Percentiles rank a stretch among this genome's conserved stretches.
Evolutionary conservation across 2,329 filamentous ascomycete genomes (phyloP).

Genomic region (Atkinsonella hypoxylon): DNA sequence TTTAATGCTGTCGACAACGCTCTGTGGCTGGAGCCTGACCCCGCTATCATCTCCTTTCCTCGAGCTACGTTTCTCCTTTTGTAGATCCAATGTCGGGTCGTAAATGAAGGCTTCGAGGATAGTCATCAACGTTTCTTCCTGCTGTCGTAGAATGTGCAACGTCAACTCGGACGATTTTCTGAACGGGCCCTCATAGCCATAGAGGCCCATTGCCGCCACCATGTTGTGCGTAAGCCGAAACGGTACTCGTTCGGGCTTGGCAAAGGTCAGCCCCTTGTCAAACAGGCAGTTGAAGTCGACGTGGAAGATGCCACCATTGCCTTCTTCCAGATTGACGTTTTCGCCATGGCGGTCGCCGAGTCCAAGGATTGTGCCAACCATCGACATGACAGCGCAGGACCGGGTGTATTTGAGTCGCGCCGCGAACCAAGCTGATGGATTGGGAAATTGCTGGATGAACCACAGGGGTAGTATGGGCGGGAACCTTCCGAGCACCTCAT

Average conservation of each 20-base stretch:
- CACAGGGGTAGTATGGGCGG: conserved; percentile 80
- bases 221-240: conserved; percentile 98
- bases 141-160: conserved; percentile 69
- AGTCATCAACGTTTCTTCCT: conserved; percentile 94
- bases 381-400: conserved; percentile 97
- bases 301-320: conserved; percentile 87
- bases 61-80: conserved; percentile 47
- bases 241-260: conserved; percentile 86
- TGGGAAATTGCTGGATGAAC: conserved; percentile 92
- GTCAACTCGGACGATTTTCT: conserved; percentile 83
- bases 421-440: conserved; percentile 83
- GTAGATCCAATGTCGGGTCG: conserved; percentile 88
- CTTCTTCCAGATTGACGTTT: conserved; percentile 90
- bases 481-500: conserved; percentile 53
- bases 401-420: conserved; percentile 83
- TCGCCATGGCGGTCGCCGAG: conserved; percentile 93
- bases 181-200: conserved; percentile 89
- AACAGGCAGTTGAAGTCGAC: conserved; percentile 99
- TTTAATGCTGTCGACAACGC: conserved; percentile 80
- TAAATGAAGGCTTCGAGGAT: conserved; percentile 95
- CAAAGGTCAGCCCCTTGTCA: conserved; percentile 92
- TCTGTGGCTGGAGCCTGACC: conserved; percentile 45
- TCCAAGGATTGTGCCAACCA: conserved; percentile 89
- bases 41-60: conserved; percentile 27
- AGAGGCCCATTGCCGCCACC: conserved; percentile 92